Percentiles rank a stretch among this genome's conserved stretches.
Evolutionary conservation across 768 basidiomycete species (phyloP).

Genomic region (Russula earlei): DNA sequence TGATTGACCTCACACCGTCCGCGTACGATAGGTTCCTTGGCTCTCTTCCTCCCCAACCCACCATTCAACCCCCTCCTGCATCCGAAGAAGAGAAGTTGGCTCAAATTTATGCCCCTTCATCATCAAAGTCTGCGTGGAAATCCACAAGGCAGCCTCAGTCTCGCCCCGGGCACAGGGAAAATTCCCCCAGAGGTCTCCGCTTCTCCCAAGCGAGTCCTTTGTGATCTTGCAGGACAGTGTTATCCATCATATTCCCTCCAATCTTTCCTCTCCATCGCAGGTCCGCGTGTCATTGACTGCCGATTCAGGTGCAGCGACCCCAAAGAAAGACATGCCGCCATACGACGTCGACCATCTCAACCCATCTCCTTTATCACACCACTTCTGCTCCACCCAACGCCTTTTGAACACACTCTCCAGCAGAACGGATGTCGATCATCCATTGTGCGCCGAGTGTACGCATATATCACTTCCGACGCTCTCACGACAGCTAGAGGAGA

Average conservation of each 20-base stretch:
- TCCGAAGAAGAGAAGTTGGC: slow-evolving; percentile 38
- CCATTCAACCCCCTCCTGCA: slow-evolving; percentile 30
- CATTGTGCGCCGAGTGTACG: slow-evolving; percentile 91
- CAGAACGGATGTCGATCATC: slow-evolving; percentile 79
- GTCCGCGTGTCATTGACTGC: slow-evolving; percentile 36
- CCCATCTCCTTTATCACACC: slow-evolving; percentile 69
- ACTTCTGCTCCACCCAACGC: slow-evolving; percentile 63
- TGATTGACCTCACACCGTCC: slow-evolving; percentile 76
- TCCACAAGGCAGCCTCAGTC: slow-evolving; percentile 39
- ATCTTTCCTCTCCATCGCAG: slow-evolving; percentile 33
- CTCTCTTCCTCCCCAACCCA: slow-evolving; percentile 47
- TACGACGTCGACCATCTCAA: slow-evolving; percentile 46
- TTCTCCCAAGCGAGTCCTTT: slow-evolving; percentile 78
- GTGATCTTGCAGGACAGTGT: slow-evolving; percentile 83
- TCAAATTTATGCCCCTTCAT: slow-evolving; percentile 38
- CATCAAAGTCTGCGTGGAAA: slow-evolving; percentile 57
- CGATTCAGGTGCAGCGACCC: slow-evolving; percentile 29
- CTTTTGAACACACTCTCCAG: slow-evolving; percentile 72
- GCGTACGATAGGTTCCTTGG: slow-evolving; percentile 81
- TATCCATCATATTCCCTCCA: slow-evolving; percentile 57
- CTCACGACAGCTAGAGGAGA: slow-evolving; percentile 77
- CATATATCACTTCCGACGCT: slow-evolving; percentile 68
- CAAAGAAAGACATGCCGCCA: slow-evolving; percentile 29
- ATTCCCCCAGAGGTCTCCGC: slow-evolving; percentile 43
- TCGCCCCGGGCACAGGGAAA: slow-evolving; percentile 53